Percentiles rank a stretch among this genome's conserved stretches.
Evolutionary conservation across 2,329 filamentous ascomycete genomes (phyloP).

Genomic region (Scedosporium aurantiacum): DNA sequence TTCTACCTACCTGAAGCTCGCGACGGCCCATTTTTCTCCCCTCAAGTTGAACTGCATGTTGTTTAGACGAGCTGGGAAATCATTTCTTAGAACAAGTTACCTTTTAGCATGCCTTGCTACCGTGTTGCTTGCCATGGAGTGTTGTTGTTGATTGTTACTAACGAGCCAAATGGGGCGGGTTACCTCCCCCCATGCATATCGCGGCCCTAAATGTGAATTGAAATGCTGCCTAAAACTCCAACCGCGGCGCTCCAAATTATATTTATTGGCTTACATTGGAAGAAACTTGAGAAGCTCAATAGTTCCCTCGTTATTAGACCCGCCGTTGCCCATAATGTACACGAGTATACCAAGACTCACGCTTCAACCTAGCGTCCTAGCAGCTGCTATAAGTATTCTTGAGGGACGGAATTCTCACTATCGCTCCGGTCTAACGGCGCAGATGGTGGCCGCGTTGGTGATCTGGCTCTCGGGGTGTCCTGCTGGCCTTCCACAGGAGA

Average conservation of each 20-base stretch:
- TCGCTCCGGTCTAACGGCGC: slow-evolving; percentile 15
- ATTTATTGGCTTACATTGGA: no score
- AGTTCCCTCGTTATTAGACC: not conserved
- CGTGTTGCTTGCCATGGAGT: no score
- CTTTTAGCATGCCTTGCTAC: no score
- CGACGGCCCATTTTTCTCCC: not conserved
- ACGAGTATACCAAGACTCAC: no score
- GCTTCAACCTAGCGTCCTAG: not conserved
- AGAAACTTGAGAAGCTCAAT: no score
- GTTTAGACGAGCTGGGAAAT: not conserved
- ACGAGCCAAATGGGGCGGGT: no score
- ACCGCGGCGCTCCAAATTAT: no score
- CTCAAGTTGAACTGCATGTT: not conserved
- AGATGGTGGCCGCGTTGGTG: not conserved
- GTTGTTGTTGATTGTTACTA: no score
- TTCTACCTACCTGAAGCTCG: not conserved
- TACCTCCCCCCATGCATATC: no score
- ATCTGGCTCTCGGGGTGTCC: not conserved
- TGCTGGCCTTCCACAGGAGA: slow-evolving; percentile 16
- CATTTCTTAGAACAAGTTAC: not conserved
- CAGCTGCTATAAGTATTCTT: slow-evolving; percentile 38
- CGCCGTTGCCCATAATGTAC: not conserved
- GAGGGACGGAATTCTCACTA: slow-evolving; percentile 38
- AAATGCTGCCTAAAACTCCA: no score
- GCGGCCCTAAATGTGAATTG: no score